Base-by-base conservation (phyloP, 148 eudicot genomes). In the Fagopyrum tataricum region DNA sequence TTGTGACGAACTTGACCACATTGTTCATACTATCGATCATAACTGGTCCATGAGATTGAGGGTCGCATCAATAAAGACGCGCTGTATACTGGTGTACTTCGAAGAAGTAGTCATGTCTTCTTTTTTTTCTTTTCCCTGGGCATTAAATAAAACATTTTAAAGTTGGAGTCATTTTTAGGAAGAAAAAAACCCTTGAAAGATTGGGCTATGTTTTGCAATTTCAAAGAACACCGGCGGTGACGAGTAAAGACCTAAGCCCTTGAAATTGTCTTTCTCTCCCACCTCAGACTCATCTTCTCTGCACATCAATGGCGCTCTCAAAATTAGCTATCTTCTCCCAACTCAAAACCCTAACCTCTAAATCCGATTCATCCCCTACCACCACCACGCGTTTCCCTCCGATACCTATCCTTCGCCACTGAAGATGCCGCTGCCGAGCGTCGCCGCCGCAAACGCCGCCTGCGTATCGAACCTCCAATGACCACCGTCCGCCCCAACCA, bases 381-480 rank as follows among this genome's bases (percentile, higher is more conserved):
- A 23, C 62, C 64, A 5, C 44, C 76, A 1, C 52, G 43, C 53
- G 7, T 39, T 67, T 18, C 67, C 67, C 18, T 73, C 76, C 68
- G 67, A 49, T 51, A 41, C 67, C 76, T 59, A 41, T 58, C 51
- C 69, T 41, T 58, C 51, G 67, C 68, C 61, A 53, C 59, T 1
- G 59, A 49, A 39, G 62, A 72, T 2, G 61, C 44, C 68, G 91
- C 97, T 62, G 90, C 97, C 70, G 88, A 86, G 21, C 95, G 95
- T 83, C 95, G 97, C 62, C 86, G 84, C 47, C 92, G 95, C 39
- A 89, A 89, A 18, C 97, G 97, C 70, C 91, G 88, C 68, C 91
- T 89, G 76, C 92, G 97, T 42, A 86, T 91, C 84, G 89, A 87
- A 64, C 97, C 98, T 6, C 98, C 98, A 2, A 74, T 89, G 64